Conservation (phyloP, 805 yeast species). For the Alloascoidea africana region DNA sequence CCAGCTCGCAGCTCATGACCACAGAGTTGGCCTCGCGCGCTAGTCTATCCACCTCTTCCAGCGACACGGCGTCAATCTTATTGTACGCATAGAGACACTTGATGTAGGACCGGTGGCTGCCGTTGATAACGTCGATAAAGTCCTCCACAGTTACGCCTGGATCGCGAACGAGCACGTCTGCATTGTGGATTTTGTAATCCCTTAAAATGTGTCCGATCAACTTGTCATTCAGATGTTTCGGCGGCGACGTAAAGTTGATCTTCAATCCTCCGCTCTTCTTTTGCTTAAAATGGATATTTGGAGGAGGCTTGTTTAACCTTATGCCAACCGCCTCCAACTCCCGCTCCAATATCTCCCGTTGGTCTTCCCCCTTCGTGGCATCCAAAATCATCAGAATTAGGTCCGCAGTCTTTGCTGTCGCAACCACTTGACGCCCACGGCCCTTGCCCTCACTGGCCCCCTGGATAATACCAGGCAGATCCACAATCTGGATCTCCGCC, state of each 20-base stretch:
- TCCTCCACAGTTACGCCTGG: conserved; percentile 86
- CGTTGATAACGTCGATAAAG: conserved; percentile 82
- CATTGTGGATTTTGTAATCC: conserved; percentile 84
- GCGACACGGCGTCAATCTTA: conserved; percentile 87
- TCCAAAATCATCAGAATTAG: conserved; percentile 85
- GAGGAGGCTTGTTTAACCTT: conserved; percentile 66
- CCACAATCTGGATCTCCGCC: conserved; percentile 95
- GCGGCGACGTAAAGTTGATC: conserved; percentile 66
- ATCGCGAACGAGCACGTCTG: conserved; percentile 84
- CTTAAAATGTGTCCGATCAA: conserved; percentile 61
- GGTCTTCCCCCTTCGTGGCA: conserved; percentile 89
- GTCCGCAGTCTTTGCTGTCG: conserved; percentile 93
- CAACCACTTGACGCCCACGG: conserved; percentile 91
- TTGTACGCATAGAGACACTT: conserved; percentile 90
- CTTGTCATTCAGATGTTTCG: conserved; percentile 68
- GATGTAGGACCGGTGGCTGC: conserved; percentile 73
- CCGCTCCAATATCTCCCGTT: conserved; percentile 69
- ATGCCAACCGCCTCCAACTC: conserved; percentile 93
- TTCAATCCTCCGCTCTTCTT: conserved; percentile 90
- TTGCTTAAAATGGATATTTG: conserved; percentile 62
- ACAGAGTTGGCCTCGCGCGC: conserved; percentile 89
- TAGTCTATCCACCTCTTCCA: conserved; percentile 85
- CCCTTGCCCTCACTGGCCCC: conserved; percentile 98
- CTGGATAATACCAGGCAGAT: conserved; percentile 91
- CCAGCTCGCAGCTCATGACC: conserved; percentile 86